Conservation (phyloP, 75 land plant species). For the Chamaecyparis obtusa region DNA sequence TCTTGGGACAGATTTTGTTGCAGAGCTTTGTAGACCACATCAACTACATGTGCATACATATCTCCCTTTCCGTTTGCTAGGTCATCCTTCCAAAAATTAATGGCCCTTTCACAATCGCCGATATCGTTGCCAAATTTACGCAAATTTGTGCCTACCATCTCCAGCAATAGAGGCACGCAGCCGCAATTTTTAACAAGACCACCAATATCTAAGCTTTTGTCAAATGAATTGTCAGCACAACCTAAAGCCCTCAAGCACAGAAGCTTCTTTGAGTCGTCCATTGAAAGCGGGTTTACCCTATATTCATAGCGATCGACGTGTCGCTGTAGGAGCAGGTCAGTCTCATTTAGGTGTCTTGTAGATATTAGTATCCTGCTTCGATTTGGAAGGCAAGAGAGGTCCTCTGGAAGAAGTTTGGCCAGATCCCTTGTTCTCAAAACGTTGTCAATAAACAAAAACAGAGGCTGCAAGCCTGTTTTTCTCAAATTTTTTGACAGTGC, state of each 20-base stretch:
- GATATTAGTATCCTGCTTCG: too few relatives aligned
- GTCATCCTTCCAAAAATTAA: neutral
- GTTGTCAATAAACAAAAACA: too few relatives aligned
- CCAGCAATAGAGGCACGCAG: neutral
- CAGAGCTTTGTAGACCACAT: neutral
- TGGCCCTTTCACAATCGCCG: neutral
- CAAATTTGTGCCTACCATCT: neutral
- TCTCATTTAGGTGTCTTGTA: too few relatives aligned
- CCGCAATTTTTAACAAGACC: neutral
- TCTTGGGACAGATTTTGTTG: neutral
- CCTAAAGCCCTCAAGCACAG: neutral
- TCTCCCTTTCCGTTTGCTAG: neutral
- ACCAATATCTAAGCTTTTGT: neutral
- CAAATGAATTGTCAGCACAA: neutral
- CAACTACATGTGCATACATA: neutral
- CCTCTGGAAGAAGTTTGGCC: too few relatives aligned
- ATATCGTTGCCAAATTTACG: neutral
- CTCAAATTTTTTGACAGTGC: too few relatives aligned
- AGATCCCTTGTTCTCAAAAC: too few relatives aligned
- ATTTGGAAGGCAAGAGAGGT: too few relatives aligned
- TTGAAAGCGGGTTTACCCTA: neutral
- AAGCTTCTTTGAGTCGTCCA: neutral
- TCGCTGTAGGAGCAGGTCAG: too few relatives aligned
- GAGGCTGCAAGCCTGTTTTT: too few relatives aligned
- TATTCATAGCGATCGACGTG: too few relatives aligned